These are phyloP conservation scores for Colletotrichum tanaceti DNA, from an alignment of 2,329 filamentous ascomycete species.

Conservation along the genomic window DNA sequence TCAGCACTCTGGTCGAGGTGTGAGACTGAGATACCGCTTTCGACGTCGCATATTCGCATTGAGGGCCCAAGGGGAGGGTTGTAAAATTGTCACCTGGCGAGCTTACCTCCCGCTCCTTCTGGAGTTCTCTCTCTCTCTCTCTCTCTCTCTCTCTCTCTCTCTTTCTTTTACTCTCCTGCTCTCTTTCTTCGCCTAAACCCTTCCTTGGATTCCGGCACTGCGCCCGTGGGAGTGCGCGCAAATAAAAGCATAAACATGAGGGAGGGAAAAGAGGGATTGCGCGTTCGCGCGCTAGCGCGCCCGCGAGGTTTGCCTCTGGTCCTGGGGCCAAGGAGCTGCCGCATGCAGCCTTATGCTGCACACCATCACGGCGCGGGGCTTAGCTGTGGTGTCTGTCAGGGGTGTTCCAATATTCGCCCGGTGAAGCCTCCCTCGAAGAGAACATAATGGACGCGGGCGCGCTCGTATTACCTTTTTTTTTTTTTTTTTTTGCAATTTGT, in stretches of 20 bases:
- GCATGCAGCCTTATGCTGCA: slow-evolving; percentile 33
- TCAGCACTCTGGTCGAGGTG: slow-evolving; percentile 29
- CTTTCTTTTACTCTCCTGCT: too few species aligned
- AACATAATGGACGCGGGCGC: neutral
- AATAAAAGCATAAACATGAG: neutral
- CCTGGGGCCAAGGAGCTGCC: slow-evolving; percentile 1
- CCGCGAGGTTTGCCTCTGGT: neutral
- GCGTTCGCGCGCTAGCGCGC: slow-evolving; percentile 5
- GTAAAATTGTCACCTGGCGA: neutral
- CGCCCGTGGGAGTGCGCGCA: neutral
- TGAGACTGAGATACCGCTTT: neutral
- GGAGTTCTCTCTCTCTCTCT: too few species aligned
- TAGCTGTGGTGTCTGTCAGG: neutral
- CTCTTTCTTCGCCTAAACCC: too few species aligned
- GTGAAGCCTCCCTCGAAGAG: neutral
- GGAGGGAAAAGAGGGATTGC: neutral
- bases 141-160: too few species aligned
- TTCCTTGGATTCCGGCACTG: neutral
- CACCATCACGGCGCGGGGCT: slow-evolving; percentile 14
- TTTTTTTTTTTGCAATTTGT: too few species aligned
- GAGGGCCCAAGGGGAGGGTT: neutral
- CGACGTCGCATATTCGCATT: neutral
- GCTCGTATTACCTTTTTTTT: neutral
- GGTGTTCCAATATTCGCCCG: neutral
- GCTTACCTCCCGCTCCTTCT: neutral